Evolutionary conservation across 371 early-diverging fungal genomes (phyloP).

Genomic region (Haplosporangium sp.): DNA sequence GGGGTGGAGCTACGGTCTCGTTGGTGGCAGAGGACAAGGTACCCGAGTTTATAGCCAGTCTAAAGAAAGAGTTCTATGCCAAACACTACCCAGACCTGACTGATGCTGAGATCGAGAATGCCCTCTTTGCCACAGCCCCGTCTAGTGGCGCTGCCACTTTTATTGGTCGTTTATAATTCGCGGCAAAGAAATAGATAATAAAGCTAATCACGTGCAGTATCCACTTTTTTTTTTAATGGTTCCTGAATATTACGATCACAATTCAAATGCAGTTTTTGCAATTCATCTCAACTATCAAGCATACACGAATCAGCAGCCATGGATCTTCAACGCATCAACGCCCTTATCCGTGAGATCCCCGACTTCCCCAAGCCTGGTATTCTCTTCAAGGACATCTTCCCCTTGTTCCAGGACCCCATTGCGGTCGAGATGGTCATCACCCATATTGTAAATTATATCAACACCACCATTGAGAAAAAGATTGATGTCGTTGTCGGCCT

Average conservation of each 20-base stretch:
- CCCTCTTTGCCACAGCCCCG: constrained; percentile 72
- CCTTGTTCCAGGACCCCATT: constrained; percentile 93
- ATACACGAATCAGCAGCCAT: constrained; percentile 7
- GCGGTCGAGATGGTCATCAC: constrained; percentile 91
- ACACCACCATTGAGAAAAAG: constrained; percentile 71
- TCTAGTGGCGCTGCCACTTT: constrained; percentile 68
- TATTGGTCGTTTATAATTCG: constrained; percentile 28
- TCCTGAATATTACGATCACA: not conserved
- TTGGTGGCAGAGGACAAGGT: constrained; percentile 78
- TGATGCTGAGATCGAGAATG: constrained; percentile 62
- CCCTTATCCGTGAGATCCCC: constrained; percentile 63
- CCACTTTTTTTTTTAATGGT: not conserved
- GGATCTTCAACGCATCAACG: constrained; percentile 54
- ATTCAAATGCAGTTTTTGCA: not conserved
- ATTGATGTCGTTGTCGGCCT: constrained; percentile 94
- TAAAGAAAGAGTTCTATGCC: constrained; percentile 79
- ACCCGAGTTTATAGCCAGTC: constrained; percentile 65
- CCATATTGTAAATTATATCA: constrained; percentile 88
- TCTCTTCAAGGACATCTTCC: constrained; percentile 95
- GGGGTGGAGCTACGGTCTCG: constrained; percentile 95
- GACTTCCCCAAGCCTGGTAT: constrained; percentile 84
- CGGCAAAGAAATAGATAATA: not conserved
- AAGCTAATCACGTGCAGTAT: not conserved
- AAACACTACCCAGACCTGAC: constrained; percentile 68
- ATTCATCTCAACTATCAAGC: not conserved